A percentile compares a stretch with the other conserved stretches of the same genome.
These are phyloP conservation scores for Candida mattraensis DNA, from an alignment of 805 yeast genomes.

Conservation along the genomic window DNA sequence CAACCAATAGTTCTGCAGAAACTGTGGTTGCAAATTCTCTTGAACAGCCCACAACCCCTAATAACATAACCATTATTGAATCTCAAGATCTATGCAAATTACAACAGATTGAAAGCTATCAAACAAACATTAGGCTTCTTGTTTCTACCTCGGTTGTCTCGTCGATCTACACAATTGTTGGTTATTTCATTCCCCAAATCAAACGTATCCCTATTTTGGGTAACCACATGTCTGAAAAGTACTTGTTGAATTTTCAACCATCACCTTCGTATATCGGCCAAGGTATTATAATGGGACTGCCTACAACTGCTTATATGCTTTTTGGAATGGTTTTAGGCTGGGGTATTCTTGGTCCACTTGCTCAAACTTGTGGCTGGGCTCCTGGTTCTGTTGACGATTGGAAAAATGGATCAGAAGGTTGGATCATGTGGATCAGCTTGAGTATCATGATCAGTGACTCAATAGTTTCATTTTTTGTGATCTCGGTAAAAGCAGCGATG, in stretches of 20 bases:
- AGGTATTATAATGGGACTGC: slow-evolving; percentile 95
- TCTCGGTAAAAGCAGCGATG: slow-evolving; percentile 45
- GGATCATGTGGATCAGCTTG: slow-evolving; percentile 94
- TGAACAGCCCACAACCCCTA: slow-evolving; percentile 10
- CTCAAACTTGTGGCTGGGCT: slow-evolving; percentile 77
- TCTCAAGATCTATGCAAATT: slow-evolving; percentile 33
- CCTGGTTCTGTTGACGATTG: slow-evolving; percentile 88
- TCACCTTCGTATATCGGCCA: slow-evolving; percentile 98
- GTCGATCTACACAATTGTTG: slow-evolving; percentile 65
- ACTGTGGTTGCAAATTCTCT: too few relatives aligned
- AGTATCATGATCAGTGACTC: slow-evolving; percentile 95
- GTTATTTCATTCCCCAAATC: slow-evolving; percentile 74
- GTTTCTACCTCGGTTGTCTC: slow-evolving; percentile 63
- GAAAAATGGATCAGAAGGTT: slow-evolving; percentile 93
- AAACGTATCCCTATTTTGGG: slow-evolving; percentile 80
- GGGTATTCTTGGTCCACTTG: slow-evolving; percentile 85
- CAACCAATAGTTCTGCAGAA: too few relatives aligned
- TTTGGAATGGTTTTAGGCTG: slow-evolving; percentile 90
- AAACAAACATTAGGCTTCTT: slow-evolving; percentile 61
- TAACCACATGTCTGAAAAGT: slow-evolving; percentile 50
- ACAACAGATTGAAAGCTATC: slow-evolving; percentile 37
- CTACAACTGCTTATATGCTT: slow-evolving; percentile 87
- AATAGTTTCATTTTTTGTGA: slow-evolving; percentile 71
- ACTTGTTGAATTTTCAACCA: slow-evolving; percentile 89
- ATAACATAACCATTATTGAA: slow-evolving; percentile 33